Evolutionary conservation across 192 early-diverging fungal species (phyloP).

Genomic region (Mortierella claussenii): DNA sequence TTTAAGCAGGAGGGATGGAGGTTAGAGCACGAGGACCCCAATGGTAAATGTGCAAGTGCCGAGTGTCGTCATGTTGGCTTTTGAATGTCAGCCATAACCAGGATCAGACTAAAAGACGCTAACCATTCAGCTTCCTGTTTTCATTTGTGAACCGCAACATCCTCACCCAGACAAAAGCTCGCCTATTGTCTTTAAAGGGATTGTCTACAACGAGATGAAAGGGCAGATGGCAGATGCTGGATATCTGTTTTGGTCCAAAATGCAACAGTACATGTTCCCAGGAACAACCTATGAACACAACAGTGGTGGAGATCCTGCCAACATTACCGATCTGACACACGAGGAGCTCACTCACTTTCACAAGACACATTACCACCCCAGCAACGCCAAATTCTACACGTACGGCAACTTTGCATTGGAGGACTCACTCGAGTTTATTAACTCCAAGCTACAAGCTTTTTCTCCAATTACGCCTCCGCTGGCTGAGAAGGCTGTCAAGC

Average conservation of each 20-base stretch:
- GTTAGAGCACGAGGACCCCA: conserved; percentile 81
- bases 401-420: conserved; percentile 88
- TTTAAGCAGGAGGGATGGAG: conserved; percentile 97
- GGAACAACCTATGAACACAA: conserved; percentile 83
- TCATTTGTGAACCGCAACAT: no score
- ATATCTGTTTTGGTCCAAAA: conserved; percentile 77
- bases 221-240: conserved; percentile 83
- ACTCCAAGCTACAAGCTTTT: conserved; percentile 69
- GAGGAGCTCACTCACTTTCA: conserved; percentile 87
- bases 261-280: conserved; percentile 85
- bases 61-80: no score
- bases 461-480: conserved; percentile 54
- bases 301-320: conserved; percentile 91
- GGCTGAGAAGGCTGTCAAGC: conserved; percentile 66
- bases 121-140: no score
- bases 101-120: no score
- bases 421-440: conserved; percentile 77
- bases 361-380: conserved; percentile 88
- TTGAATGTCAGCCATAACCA: no score
- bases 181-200: conserved; percentile 89
- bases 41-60: conserved; percentile 55
- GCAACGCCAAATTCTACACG: conserved; percentile 91
- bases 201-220: conserved; percentile 99
- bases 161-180: conserved; percentile 65
- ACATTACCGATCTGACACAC: conserved; percentile 89